A percentile compares a stretch with the other conserved stretches of the same genome.
phyloP scores from a whole-genome alignment of 352 stramenopile genomes.

The Pythium brachiatum region DNA sequence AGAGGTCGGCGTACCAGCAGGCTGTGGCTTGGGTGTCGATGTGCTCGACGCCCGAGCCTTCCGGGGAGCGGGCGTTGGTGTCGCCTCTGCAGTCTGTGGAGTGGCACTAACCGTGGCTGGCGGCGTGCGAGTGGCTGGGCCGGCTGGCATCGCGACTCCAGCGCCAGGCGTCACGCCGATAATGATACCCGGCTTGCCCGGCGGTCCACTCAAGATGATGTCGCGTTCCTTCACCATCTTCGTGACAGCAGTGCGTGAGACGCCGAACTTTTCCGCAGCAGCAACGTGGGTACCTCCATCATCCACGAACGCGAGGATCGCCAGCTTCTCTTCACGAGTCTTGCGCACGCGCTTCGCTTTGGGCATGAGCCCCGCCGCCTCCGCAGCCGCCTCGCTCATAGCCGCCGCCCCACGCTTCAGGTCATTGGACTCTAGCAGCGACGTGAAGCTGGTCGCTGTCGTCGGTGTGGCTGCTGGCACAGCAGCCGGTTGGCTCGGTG shows the following conservation, averaged over 20 bases:
- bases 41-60: constrained; percentile 9
- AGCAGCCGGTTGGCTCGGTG: background rate
- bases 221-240: constrained; percentile 87
- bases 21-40: background rate
- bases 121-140: background rate
- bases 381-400: background rate
- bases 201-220: constrained; percentile 39
- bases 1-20: background rate
- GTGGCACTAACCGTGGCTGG: background rate
- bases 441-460: background rate
- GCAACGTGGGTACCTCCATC: constrained; percentile 72
- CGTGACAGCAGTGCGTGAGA: constrained; percentile 78
- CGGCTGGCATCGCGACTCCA: background rate
- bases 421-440: constrained; percentile 5
- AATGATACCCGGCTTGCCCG: constrained; percentile 11
- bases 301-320: constrained; percentile 80
- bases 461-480: background rate
- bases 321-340: constrained; percentile 80
- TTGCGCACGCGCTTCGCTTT: constrained; percentile 74
- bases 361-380: constrained; percentile 2
- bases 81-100: background rate
- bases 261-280: constrained; percentile 75
- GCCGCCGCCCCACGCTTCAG: constrained; percentile 14
- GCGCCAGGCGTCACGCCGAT: background rate
- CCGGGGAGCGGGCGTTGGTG: constrained; percentile 1